Evolutionary conservation across 1,139 yeast species (phyloP).

Genomic region (Blastobotrys illinoisensis): DNA sequence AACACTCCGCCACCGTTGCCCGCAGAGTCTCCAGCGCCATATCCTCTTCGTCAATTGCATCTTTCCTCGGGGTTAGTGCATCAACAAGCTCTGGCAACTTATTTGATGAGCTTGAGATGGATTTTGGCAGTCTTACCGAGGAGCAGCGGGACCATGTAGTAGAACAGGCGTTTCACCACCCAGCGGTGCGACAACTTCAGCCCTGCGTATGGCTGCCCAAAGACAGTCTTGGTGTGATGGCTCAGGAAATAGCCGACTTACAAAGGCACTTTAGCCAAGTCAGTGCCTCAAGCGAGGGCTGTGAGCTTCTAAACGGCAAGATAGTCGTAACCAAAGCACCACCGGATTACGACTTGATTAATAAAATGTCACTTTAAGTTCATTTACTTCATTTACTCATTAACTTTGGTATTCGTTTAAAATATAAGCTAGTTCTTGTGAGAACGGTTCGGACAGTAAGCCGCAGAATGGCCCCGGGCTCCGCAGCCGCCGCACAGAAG

Average conservation of each 20-base stretch:
- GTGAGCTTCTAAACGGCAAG: conserved; percentile 10
- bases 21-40: background rate
- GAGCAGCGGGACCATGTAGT: conserved; percentile 23
- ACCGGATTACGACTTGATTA: conserved; percentile 13
- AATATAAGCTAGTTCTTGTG: background rate
- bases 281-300: conserved; percentile 18
- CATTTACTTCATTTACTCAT: background rate
- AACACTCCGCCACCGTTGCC: background rate
- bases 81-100: conserved; percentile 8
- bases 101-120: conserved; percentile 27
- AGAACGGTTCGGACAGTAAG: conserved; percentile 1
- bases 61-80: background rate
- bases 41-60: background rate
- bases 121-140: conserved; percentile 20
- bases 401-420: background rate
- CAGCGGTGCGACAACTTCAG: conserved; percentile 23
- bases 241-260: conserved; percentile 28
- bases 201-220: conserved; percentile 35
- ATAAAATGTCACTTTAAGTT: conserved; percentile 8
- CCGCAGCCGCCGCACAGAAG: background rate
- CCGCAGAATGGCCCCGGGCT: conserved; percentile 6
- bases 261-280: conserved; percentile 23
- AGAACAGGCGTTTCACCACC: conserved; percentile 28
- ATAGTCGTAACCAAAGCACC: conserved; percentile 10
- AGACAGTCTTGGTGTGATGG: conserved; percentile 30